Evolutionary conservation across 495 filamentous ascomycete species (phyloP), one percentile per base, ranked within the genome.

Genomic region (Penicillium angulare): DNA sequence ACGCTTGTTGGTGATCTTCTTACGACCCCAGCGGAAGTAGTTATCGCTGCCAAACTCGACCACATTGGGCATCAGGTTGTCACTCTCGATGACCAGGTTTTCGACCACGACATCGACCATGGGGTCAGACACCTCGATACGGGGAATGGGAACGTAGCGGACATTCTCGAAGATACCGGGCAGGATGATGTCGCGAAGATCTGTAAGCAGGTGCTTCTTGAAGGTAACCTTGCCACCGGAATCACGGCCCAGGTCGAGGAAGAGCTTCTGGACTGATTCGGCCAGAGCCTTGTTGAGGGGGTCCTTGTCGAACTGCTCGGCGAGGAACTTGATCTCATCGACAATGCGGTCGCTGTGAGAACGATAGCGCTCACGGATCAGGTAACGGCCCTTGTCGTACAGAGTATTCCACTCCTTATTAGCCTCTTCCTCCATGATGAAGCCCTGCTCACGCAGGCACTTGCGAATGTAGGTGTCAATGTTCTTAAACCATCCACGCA

Each of bases 31-130:
- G 53, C 89, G 85, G 81, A 90, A 91, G 76, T 95, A 95, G 74
- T 97, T 96, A 72, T 98, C 92, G 64, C 82, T 88, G 39, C 84
- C 83, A 59, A 97, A 82, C 61, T 98, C 95, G 21, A 97, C 71
- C 2, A 95, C 84, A 66, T 98, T 98, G 32, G 93, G 93, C 80
- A 93, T 89, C 56, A 98, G 81, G 71, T 98, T 98, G 73, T 97
- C 93, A 51, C 90, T 89, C 73, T 98, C 93, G 55, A 98, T 80
- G 34, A 95, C 85, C 21, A 98, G 76, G 65, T 98, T 98, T 75
- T 98, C 93, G 33, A 98, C 77, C 13, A 97, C 72, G 42, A 86
- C 88, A 69, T 98, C 93, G 42, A 93, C 74, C 78, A 84, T 83
- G 10, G 80, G 79, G 59, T 98, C 95, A 2, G 85, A 86, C 56